phyloP scores from a whole-genome alignment of 352 stramenopile genomes.

The Phytophthora tentaculata region DNA sequence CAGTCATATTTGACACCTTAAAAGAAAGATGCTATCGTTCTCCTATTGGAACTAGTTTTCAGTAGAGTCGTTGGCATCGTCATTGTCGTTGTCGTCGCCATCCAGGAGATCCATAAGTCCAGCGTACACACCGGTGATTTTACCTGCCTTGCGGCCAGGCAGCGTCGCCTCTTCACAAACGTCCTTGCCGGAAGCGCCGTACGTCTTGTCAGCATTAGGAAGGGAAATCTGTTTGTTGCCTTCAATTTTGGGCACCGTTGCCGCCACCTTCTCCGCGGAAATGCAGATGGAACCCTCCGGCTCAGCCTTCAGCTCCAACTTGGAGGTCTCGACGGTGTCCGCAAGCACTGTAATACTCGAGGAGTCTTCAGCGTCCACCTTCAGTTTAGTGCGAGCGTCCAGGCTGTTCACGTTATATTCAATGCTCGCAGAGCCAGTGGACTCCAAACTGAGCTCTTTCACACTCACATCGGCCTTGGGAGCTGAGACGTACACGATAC shows the following conservation, averaged over 20 bases:
- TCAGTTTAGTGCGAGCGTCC: constrained; percentile 9
- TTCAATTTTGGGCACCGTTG: constrained; percentile 6
- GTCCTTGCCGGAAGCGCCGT: constrained; percentile 23
- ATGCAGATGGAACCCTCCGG: constrained; percentile 23
- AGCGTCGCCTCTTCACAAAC: constrained; percentile 21
- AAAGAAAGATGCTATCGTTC: not conserved
- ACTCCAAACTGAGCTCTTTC: constrained; percentile 18
- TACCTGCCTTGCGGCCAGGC: constrained; percentile 18
- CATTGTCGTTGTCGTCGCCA: not conserved
- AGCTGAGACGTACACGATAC: constrained; percentile 27
- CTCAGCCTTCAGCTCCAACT: constrained; percentile 21
- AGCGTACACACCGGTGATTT: constrained; percentile 1
- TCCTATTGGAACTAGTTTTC: not conserved
- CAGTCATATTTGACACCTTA: no score
- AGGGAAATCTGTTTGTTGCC: constrained; percentile 30
- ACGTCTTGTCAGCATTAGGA: constrained; percentile 26
- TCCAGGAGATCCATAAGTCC: not conserved
- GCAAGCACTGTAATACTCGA: constrained; percentile 26
- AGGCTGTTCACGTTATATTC: constrained; percentile 25
- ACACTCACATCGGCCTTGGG: constrained; percentile 21
- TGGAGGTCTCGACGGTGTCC: constrained; percentile 6
- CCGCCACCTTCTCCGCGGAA: constrained; percentile 5
- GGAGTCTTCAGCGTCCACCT: constrained; percentile 17
- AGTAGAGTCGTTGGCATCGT: constrained; percentile 2
- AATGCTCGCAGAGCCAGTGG: constrained; percentile 20